Evolutionary conservation across 495 filamentous ascomycete genomes (phyloP), one percentile per base, ranked within the genome.

Genomic region (Physcia stellaris): DNA sequence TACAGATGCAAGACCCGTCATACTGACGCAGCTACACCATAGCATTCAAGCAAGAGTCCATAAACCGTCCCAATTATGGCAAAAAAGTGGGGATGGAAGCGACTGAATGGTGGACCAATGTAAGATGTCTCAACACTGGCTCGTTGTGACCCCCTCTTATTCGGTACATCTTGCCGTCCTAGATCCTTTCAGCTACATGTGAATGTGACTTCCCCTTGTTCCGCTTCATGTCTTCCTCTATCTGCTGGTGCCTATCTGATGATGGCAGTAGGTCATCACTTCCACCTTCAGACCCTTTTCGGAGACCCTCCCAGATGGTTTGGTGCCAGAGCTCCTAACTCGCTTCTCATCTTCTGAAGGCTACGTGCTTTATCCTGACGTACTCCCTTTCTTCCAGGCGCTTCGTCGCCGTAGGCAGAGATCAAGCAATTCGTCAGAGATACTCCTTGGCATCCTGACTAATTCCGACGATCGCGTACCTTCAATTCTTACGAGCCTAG

Each of bases 401-500:
- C 45, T 83, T 37, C 54, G 58, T 5, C 33, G 16, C 9, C 41
- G 47, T 24, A 40, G 32, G 43, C 19, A 52, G 38, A n/a, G n/a
- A n/a, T 28, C 26, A 13, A 7, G 9, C 26, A 13, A 28, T 13
- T 13, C 26, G 13, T 7, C 26, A 28, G 13, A 28, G 7, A 28
- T 28, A 28, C 26, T 28, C 13, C 48, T 82, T 0, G 83, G 83
- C 4, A 62, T 86, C 12, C 60, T 87, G 34, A 80, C 79, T 16
- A 90, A 88, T 53, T 86, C 82, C 1, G 83, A 90, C 50, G 73
- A 80, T 48, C 68, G 83, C 0, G 71, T 86, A 1, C 64, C 70
- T 6, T 51, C 52, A 10, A 67, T 87, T 7, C 51, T 88, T 9
- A 55, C 63, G 13, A 71, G 70, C 6, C 50, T 87, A 12, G 79